Evolutionary conservation across 2,329 filamentous ascomycete species (phyloP), one percentile per base, ranked within the genome.

Genomic region (Diaporthe australafricana): DNA sequence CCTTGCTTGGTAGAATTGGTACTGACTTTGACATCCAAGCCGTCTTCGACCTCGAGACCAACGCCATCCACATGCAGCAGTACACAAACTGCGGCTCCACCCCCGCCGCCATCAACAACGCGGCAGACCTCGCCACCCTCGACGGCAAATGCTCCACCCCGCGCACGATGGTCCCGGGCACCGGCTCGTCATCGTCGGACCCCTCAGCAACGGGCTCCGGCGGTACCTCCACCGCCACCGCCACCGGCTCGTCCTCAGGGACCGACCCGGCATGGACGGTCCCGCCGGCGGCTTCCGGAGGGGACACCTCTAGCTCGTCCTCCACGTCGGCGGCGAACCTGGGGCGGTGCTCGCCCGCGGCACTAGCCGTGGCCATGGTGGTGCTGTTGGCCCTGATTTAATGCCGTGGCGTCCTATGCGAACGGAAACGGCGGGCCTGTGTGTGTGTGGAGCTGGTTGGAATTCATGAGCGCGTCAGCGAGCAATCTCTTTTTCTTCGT

Each of bases 11-110:
- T 4, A 2, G 0, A 27, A 2, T 32, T 17, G 74, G 1, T 12
- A 25, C 38, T 45, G 68, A 48, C 32, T 14, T 5, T 11, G 5
- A 45, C 57, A 32, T 76, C 63, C 70, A 48, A 84, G 86, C 83
- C 63, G 86, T 88, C 67, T 88, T 88, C 67, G 87, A 89, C 74
- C 83, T 87, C 71, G 84, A 86, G 53, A 82, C 82, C 71, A 79
- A 87, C 75, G 80, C 79, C 27, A 81, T 87, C 38, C 87, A 86
- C 80, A 79, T 89, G 73, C 83, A 86, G 2, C 86, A 85, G 70
- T 88, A 88, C 72, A 74, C 78, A 40, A 87, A 88, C 80, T 89
- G 87, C 77, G 86, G 85, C 73, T 83, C 82, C 5, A 81, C 81
- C 6, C 83, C 84, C n/a, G 79, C 81, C 17, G 84, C 84, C 57